phyloP scores from a whole-genome alignment of 2,329 filamentous ascomycete genomes.

The Aspergillus floridensis region DNA sequence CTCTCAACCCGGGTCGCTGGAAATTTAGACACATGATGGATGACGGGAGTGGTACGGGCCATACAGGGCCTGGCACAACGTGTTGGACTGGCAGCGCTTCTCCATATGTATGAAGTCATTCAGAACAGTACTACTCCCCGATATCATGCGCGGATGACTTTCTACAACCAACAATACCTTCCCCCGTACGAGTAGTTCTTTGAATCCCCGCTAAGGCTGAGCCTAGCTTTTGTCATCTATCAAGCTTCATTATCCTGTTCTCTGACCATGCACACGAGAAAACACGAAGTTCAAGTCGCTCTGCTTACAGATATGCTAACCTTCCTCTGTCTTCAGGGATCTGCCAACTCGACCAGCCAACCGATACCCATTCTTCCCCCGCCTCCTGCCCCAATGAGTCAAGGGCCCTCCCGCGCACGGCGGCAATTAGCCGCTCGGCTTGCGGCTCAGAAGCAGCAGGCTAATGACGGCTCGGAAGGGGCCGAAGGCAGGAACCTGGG shows the following conservation, averaged over 20 bases:
- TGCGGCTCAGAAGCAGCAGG: conserved; percentile 68
- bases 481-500: conserved; percentile 22
- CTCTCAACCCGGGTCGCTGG: conserved; percentile 12
- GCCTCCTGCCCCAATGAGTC: conserved; percentile 77
- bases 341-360: conserved; percentile 37
- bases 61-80: conserved; percentile 18
- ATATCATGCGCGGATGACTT: conserved; percentile 17
- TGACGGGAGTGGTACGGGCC: conserved; percentile 17
- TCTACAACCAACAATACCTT: conserved; percentile 14
- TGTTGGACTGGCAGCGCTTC: conserved; percentile 21
- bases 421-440: conserved; percentile 87
- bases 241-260: not conserved
- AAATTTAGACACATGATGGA: conserved; percentile 17
- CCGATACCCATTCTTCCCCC: conserved; percentile 46
- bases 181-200: conserved; percentile 17
- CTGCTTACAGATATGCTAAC: not conserved
- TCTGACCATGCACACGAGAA: not conserved
- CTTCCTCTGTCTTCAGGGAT: conserved; percentile 24
- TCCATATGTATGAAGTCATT: conserved; percentile 23
- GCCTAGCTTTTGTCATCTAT: conserved; percentile 10
- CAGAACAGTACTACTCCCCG: conserved; percentile 19
- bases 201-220: conserved; percentile 11
- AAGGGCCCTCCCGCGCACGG: conserved; percentile 80
- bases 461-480: conserved; percentile 42
- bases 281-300: not conserved